Evolutionary conservation across 1,284 basidiomycete genomes (phyloP), one percentile per base, ranked within the genome.

Genomic region (Heterobasidion parviporum): DNA sequence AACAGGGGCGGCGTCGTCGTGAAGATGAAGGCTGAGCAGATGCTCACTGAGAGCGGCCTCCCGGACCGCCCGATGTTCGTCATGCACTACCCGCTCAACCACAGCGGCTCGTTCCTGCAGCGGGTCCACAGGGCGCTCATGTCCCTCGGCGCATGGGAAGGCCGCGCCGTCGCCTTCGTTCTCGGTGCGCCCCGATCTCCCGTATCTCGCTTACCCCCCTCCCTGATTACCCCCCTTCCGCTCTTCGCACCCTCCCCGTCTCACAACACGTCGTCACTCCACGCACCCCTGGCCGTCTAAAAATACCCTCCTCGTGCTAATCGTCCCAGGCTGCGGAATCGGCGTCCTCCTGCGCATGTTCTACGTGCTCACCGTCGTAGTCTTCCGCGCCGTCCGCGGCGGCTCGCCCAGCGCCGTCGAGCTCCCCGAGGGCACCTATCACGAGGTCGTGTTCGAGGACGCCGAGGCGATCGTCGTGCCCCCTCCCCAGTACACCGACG

Each of bases 281-380:
- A 46, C 20, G 34, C 8, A 26, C 20, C 38, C 10, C 38, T 41
- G 6, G n/a, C 38, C 38, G 5, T 41, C 38, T 41, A 41, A 41
- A 41, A 41, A 41, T 41, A 41, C 38, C 38, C 38, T 3, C n/a
- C 38, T 12, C 38, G 38, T 33, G 1, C 14, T 52, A 18, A n/a
- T 50, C 12, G 51, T 48, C 45, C 32, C 16, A 89, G 86, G 87
- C 34, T 89, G 86, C 63, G 88, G 88, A 56, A 80, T 90, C 51
- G 88, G 88, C 56, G 87, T 89, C 52, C 76, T 91, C 38, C 68
- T 90, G 54, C 78, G 88, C 67, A 88, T 90, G 83, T 63, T 88
- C 65, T 91, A 78, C 76, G 87, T 90, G 60, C 66, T 89, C 60
- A 67, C 73, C 36, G 71, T 90, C 59, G 68, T 91, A 60, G 63